Evolutionary conservation across 163 green algal species (phyloP).

Genomic region (Volvox carteri): DNA sequence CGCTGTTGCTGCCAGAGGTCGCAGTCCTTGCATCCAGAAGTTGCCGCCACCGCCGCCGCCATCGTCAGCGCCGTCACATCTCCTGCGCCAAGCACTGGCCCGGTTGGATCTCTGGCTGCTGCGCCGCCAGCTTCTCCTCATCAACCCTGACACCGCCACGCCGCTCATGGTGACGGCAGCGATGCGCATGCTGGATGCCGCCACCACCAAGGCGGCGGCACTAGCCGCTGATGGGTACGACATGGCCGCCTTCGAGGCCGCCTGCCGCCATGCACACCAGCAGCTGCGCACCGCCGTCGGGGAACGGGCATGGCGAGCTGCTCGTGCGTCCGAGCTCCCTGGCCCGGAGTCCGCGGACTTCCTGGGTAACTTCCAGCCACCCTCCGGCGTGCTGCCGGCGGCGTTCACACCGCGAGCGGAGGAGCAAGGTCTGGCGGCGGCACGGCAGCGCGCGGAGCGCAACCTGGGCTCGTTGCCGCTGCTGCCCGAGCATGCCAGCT

Average conservation of each 20-base stretch:
- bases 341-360: not conserved
- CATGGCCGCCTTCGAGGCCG: constrained; percentile 53
- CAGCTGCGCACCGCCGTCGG: constrained; percentile 12
- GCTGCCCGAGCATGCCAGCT: not conserved
- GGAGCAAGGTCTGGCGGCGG: constrained; percentile 2
- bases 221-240: constrained; percentile 56
- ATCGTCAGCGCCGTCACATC: not conserved
- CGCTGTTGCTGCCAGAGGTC: not conserved
- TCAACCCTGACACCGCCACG: constrained; percentile 19
- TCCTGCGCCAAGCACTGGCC: constrained; percentile 41
- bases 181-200: constrained; percentile 55
- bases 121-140: constrained; percentile 38
- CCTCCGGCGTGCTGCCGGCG: constrained; percentile 49
- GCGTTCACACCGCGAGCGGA: too few species aligned
- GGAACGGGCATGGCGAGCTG: constrained; percentile 10
- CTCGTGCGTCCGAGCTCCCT: constrained; percentile 30
- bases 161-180: constrained; percentile 41
- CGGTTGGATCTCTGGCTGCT: constrained; percentile 68
- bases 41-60: not conserved
- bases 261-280: not conserved
- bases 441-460: not conserved
- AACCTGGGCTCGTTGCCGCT: constrained; percentile 60
- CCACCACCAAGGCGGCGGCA: constrained; percentile 33
- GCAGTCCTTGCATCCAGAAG: not conserved
- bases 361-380: not conserved